Conservation (phyloP, 2,329 filamentous ascomycete genomes). For the Aspergillus fumigatiaffinis region DNA sequence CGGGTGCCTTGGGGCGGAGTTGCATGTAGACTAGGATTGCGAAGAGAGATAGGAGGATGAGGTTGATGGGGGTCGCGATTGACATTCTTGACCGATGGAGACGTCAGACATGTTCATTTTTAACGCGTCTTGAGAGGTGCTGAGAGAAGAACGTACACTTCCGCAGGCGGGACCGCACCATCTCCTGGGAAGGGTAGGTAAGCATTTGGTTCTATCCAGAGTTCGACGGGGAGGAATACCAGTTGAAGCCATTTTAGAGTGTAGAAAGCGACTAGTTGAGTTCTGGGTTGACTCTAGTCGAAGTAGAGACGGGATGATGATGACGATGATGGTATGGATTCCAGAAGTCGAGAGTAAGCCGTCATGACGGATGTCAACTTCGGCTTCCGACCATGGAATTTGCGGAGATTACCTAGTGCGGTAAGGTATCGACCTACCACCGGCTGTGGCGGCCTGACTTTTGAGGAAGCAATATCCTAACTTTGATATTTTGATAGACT, state of each 20-base stretch:
- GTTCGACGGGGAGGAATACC: conserved; percentile 9
- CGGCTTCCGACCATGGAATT: not conserved
- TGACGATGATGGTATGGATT: not conserved
- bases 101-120: conserved; percentile 1
- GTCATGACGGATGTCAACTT: not conserved
- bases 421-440: not conserved
- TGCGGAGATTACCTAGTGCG: not conserved
- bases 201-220: conserved; percentile 2
- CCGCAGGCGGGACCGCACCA: conserved; percentile 27
- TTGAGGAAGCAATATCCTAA: not conserved
- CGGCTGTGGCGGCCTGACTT: not conserved
- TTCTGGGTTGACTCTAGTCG: not conserved
- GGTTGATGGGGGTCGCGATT: conserved; percentile 58
- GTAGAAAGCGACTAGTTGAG: not conserved
- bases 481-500: not conserved
- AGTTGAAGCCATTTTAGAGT: conserved; percentile 14
- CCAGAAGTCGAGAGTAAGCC: not conserved
- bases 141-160: conserved; percentile 26
- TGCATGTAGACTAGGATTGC: conserved; percentile 55
- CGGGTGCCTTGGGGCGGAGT: conserved; percentile 51
- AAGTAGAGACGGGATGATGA: not conserved
- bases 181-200: conserved; percentile 14
- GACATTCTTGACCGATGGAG: conserved; percentile 42
- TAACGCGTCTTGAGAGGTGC: not conserved
- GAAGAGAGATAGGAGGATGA: conserved; percentile 58